Base-by-base conservation (phyloP, 371 early-diverging fungal species). In the Batrachochytrium dendrobatidis region DNA sequence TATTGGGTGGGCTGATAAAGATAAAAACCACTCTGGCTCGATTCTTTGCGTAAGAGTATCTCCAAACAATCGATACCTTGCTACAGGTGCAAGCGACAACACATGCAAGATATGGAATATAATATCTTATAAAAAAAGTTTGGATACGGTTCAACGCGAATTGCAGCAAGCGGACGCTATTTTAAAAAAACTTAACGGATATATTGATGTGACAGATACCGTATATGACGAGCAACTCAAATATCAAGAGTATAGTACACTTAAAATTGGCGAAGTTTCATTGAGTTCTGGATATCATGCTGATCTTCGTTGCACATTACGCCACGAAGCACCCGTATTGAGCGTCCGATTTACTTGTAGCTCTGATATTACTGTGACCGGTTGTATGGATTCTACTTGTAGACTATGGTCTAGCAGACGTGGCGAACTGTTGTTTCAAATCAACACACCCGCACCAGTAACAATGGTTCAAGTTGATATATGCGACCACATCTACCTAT, bases 371-470 rank as follows among this genome's bases (percentile, higher is more conserved):
- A 55, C 74, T n/a, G 61, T 75, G n/a, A 75, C 81, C 1, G 79
- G 79, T n/a, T 74, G 74, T 5, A 66, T 70, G 59, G 81, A 81
- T 58, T 62, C 73, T 18, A 79, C 81, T 0, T 74, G 75, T 54
- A 69, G 81, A 4, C 63, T 81, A 10, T 81, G 81, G 81, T 74
- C 74, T 5, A 67, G 65, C n/a, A 54, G 76, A 18, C 25, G 75
- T 20, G 81, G 81, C 0, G 74, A 79, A 35, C 62, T 76, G n/a
- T 64, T 81, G 8, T 81, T 81, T 58, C 81, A 81, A 45, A 77
- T 81, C 60, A 81, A 81, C 62, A 58, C 73, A 12, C 81, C 81
- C 3, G 64, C 72, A 20, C 70, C 77, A 6, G 73, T 72, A 18
- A 54, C 70, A 15, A 18, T 34, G 2, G 49, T 79, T 8, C 26